Evolutionary conservation across 2,329 filamentous ascomycete species (phyloP), one percentile per base, ranked within the genome.

Genomic region (Herpotrichia juniperi): DNA sequence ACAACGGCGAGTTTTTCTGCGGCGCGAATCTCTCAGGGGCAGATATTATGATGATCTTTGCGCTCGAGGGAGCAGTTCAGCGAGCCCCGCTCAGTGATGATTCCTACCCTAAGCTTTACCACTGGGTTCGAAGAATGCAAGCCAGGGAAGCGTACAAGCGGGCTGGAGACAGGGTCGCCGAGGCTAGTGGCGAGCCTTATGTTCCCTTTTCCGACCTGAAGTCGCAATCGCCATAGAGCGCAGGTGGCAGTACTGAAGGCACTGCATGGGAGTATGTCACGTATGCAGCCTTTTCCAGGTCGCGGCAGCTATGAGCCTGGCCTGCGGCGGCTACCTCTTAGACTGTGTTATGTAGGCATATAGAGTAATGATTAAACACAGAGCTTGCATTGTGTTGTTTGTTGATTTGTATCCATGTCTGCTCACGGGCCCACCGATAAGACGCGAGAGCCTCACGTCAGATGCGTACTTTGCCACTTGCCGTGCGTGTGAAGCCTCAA

Each of bases 31-130:
- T 84, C 22, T 81, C 80, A 0, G 79, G 74, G 11, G 81, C 79
- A 4, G 81, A 84, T 62, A 79, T 83, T 37, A 65, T 83, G 64
- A 74, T 83, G 66, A 77, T 76, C 44, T 83, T 81, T 59, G 79
- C 77, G 0, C 59, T 84, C 3, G 76, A 83, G 52, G 79, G 72
- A 2, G 79, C 73, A 1, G 66, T 69, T 24, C 60, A 62, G 34
- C 56, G 63, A 19, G 67, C 64, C 11, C 73, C 74, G 25, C 53
- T 79, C 28, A 78, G 72, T 2, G 70, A 74, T 53, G 69, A 69
- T 14, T 74, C 68, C 26, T 81, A 79, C 54, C 81, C 81, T 0
- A 76, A 75, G 56, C 56, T 83, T 43, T 71, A 63, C 9, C 76
- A 66, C 9, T 83, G 81, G 59, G 67, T 78, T 39, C 71, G 77